phyloP scores from a whole-genome alignment of 192 early-diverging fungal species.

The Coemansia sp. region DNA sequence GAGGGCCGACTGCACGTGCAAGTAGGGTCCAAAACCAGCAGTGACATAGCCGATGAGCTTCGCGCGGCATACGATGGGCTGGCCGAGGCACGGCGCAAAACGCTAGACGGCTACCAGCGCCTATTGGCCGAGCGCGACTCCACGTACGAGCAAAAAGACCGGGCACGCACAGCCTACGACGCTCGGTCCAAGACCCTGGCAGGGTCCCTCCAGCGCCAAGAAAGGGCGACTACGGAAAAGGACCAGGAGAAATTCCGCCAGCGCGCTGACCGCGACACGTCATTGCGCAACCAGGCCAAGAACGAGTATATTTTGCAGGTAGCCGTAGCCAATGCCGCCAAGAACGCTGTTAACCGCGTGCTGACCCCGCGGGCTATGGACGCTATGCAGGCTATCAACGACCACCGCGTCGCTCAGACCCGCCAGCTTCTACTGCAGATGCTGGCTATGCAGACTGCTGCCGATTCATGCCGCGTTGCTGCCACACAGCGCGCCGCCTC shows the following conservation, averaged over 20 bases:
- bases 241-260: constrained; percentile 47
- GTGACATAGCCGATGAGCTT: constrained; percentile 39
- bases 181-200: constrained; percentile 25
- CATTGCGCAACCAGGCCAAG: constrained; percentile 46
- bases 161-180: constrained; percentile 36
- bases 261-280: constrained; percentile 27
- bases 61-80: constrained; percentile 23
- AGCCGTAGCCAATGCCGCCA: constrained; percentile 37
- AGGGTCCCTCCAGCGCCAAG: constrained; percentile 41
- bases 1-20: constrained; percentile 50
- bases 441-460: constrained; percentile 42
- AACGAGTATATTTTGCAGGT: constrained; percentile 52
- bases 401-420: constrained; percentile 30
- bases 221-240: constrained; percentile 48
- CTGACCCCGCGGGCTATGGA: constrained; percentile 42
- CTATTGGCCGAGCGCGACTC: constrained; percentile 45
- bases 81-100: constrained; percentile 22
- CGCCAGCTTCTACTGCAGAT: constrained; percentile 35
- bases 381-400: constrained; percentile 32
- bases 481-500: constrained; percentile 24
- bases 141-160: constrained; percentile 40
- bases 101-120: constrained; percentile 41
- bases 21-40: constrained; percentile 34
- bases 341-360: constrained; percentile 32
- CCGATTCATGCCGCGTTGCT: constrained; percentile 12